Evolutionary conservation across 495 filamentous ascomycete species (phyloP).

Genomic region (Podospora appendiculata): DNA sequence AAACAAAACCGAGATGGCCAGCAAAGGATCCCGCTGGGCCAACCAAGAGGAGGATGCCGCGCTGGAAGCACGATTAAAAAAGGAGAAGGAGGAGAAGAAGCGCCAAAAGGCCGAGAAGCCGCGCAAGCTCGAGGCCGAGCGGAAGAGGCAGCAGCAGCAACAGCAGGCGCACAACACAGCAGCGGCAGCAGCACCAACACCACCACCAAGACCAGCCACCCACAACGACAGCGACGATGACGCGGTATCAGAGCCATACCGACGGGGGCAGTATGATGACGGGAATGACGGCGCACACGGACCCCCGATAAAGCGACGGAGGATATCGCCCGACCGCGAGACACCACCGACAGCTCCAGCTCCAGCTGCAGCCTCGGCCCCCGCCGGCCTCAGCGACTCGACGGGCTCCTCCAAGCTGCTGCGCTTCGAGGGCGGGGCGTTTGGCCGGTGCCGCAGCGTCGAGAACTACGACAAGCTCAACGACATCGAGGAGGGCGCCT

Average conservation of each 20-base stretch:
- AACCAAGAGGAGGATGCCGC: slow-evolving; percentile 69
- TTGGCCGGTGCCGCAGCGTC: slow-evolving; percentile 71
- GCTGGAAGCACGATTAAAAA: slow-evolving; percentile 62
- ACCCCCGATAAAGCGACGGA: slow-evolving; percentile 50
- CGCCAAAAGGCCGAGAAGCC: slow-evolving; percentile 79
- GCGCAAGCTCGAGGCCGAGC: slow-evolving; percentile 58
- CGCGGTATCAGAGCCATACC: neutral
- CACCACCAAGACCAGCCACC: slow-evolving; percentile 1
- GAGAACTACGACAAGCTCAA: slow-evolving; percentile 90
- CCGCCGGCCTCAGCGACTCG: neutral
- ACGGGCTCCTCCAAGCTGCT: slow-evolving; percentile 44
- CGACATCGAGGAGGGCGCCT: slow-evolving; percentile 94
- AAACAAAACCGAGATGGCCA: slow-evolving; percentile 43
- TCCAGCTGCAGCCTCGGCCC: neutral
- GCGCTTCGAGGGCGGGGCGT: slow-evolving; percentile 57
- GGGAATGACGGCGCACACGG: slow-evolving; percentile 19
- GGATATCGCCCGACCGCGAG: slow-evolving; percentile 35
- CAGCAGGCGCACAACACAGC: neutral
- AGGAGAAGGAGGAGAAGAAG: slow-evolving; percentile 86
- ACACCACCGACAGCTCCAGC: slow-evolving; percentile 5
- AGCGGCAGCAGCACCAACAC: slow-evolving; percentile 14
- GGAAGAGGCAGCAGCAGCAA: slow-evolving; percentile 28
- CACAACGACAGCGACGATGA: slow-evolving; percentile 4
- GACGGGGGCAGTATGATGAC: neutral
- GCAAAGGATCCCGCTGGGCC: slow-evolving; percentile 75